Base-by-base conservation (phyloP, 78 protist species). In the Chrysochromulina parva region DNA sequence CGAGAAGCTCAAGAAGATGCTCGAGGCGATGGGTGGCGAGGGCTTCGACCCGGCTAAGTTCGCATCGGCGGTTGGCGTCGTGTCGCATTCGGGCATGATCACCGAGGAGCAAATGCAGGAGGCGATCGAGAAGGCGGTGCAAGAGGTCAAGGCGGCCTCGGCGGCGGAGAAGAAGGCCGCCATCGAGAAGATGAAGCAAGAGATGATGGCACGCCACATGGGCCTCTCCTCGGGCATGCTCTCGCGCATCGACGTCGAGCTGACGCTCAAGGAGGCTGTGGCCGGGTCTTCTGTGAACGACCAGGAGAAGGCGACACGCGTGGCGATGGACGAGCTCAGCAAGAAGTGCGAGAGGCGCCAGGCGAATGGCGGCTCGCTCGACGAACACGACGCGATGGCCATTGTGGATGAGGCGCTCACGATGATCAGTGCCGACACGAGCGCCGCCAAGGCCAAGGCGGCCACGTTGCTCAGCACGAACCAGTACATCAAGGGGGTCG, bases 1-100 rank as follows among this genome's bases (percentile, higher is more conserved):
- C 87, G 90, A 89, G 26, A 78, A 65, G 57, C 93, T 94, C n/a
- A 0, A 69, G 69, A 60, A 89, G 50, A n/a, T 57, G 85, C 74
- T 50, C 26, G n/a, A 5, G 38, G 78, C 50, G 50, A 69, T 69
- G 7, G 84, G 28, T 16, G 66, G 47, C 54, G 57, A 28, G 50
- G 73, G 88, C 89, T 59, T 0, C 81, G 71, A 24, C 28, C 3
- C 22, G 22, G 60, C 22, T 28, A 28, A 28, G 54, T 7, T 17
- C 78, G 50, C 50, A 5, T 28, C 14, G 9, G 54, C 5, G 78
- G 50, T 50, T 3, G 69, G 20, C 20, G 69, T 6, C 53, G 17
- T 2, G 14, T 9, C 10, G 47, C 19, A 65, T 22, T 28, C 16
- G 48, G 50, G 14, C 14, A 69, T 50, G 11, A 69, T 57, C 52